phyloP scores from a whole-genome alignment of 495 filamentous ascomycete species.

The Cercophora sp. region DNA sequence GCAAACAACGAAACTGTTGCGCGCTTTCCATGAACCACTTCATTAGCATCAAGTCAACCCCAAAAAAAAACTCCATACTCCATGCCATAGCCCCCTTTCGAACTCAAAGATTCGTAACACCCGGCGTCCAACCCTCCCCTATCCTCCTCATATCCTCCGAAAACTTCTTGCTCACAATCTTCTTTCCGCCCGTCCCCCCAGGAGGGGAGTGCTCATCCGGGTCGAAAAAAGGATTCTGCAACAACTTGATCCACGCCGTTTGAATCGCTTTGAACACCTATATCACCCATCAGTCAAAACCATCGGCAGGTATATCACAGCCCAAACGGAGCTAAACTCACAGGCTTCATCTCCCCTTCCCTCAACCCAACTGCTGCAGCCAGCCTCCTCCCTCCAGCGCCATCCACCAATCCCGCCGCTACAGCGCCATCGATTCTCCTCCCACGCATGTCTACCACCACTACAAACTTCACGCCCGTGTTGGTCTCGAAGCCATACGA shows the following conservation, averaged over 20 bases:
- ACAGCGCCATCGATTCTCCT: constrained; percentile 31
- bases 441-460: constrained; percentile 83
- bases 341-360: constrained; percentile 78
- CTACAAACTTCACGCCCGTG: constrained; percentile 84
- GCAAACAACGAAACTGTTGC: no score
- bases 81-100: background rate
- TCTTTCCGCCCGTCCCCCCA: constrained; percentile 50
- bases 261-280: constrained; percentile 89
- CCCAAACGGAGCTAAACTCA: constrained; percentile 23
- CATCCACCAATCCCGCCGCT: constrained; percentile 21
- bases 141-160: constrained; percentile 77
- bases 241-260: constrained; percentile 78
- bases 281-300: constrained; percentile 6
- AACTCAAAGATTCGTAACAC: no score
- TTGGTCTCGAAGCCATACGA: constrained; percentile 97
- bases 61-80: constrained; percentile 2
- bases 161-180: constrained; percentile 78
- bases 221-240: constrained; percentile 94
- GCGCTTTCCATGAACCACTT: no score
- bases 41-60: background rate
- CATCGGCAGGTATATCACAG: no score
- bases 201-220: constrained; percentile 75
- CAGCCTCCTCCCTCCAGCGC: constrained; percentile 9
- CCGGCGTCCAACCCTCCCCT: constrained; percentile 66
- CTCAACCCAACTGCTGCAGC: constrained; percentile 54